Evolutionary conservation across 2,329 filamentous ascomycete species (phyloP), one percentile per base, ranked within the genome.

Genomic region (Phialophora tarda): DNA sequence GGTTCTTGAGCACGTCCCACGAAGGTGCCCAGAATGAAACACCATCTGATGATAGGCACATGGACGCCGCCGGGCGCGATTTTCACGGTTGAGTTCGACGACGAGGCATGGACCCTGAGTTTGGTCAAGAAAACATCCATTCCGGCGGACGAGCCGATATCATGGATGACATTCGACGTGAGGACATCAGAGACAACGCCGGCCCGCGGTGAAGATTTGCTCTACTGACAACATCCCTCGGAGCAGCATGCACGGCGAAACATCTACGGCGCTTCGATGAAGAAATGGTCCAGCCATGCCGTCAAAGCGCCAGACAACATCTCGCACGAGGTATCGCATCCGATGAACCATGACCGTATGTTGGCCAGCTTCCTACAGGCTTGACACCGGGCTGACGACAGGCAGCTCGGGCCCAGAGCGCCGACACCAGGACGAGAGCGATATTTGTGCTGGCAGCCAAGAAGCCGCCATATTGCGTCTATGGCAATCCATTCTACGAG

Each of bases 81-180:
- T 75, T 95, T 95, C 79, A 96, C 92, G 0, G 89, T 96, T 67
- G 87, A 89, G 67, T 96, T 96, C 76, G 91, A 96, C 80, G 91
- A 94, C 72, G 90, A 93, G 78, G 87, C 86, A 47, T 81, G 93
- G 71, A 89, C 88, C 6, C 80, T 96, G 67, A 85, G 89, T 71
- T 79, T 95, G 74, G 81, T 96, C 75, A 93, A 94, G 81, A 88
- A 89, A 73, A 95, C 91, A 0, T 87, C 88, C 65, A 95, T 96
- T 64, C 89, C 91, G 4, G 80, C 90, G 60, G 90, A 94, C 70
- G 91, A 96, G 79, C 91, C 92, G 7, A 95, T 96, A 71, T 96
- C 92, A 66, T 96, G 92, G 92, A 94, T 96, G 90, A 89, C 91
- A 17, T 94, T 96, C 75, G 90, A 92, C 77, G 91, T 92, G 82